Base-by-base conservation (phyloP, 352 stramenopile genomes). In the Blastocystis sp. region DNA sequence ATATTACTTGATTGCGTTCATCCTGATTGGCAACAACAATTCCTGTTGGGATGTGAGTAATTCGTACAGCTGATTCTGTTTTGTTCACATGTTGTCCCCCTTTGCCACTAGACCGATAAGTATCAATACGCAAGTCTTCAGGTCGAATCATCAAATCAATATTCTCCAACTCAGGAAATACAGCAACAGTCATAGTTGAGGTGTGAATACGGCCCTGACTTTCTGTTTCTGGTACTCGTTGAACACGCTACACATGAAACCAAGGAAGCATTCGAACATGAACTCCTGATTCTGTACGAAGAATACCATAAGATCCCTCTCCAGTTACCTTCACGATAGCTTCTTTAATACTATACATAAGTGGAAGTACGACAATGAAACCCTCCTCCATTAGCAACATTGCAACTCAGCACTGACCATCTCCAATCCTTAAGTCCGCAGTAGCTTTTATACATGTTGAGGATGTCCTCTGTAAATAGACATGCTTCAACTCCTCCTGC, bases 31-130 rank as follows among this genome's bases (percentile, higher is more conserved):
- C 90, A 0, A 92, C 93, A 24, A 93, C 91, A 52, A 95, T 97
- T 27, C 95, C 95, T 52, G 96, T 98, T 16, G 96, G 96, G 86
- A 98, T 93, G 88, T 99, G 96, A 21, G 96, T 94, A 77, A 98
- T 92, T 77, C 97, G 94, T 51, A 98, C 95, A 11, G 94, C 95
- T 63, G 94, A 97, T 88, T 98, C 96, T 7, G 95, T 98, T 80
- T 97, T 98, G 92, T 99, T 99, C n/a, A 98, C 96, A 90, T 99
- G 97, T 91, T 99, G 96, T 0, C 95, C 95, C 56, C 96, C 96
- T 54, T 95, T 94, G 57, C 96, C 96, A 75, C 95, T 96, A 29
- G 94, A 95, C 32, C 96, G 92, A 90, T 97, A 98, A n/a, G 97
- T 97, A 63, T 96, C 94, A 81, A 99, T 96, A 87, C 96, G 94